Conservation (phyloP, 2,329 filamentous ascomycete species). For the Dichotomopilus funicola region DNA sequence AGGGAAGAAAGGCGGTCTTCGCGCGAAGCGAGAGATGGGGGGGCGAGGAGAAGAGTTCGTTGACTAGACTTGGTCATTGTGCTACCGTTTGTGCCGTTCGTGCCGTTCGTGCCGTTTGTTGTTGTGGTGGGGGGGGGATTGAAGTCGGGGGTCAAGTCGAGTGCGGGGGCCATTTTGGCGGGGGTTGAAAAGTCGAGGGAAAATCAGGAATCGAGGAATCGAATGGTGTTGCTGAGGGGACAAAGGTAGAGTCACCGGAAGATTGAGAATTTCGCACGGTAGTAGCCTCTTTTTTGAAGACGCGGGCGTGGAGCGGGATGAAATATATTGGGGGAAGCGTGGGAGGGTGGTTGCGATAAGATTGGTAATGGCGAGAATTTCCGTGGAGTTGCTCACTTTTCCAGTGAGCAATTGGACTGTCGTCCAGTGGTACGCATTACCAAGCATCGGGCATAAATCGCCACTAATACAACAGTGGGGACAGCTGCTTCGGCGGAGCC, state of each 20-base stretch:
- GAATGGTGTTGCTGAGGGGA: background rate
- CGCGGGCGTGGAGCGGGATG: too few relatives aligned
- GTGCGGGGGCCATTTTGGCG: slow-evolving; percentile 37
- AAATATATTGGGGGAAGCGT: too few relatives aligned
- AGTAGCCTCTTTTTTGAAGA: too few relatives aligned
- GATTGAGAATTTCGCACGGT: too few relatives aligned
- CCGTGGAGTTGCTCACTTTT: slow-evolving; percentile 18
- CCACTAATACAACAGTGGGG: slow-evolving; percentile 11
- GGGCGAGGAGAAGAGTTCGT: slow-evolving; percentile 54
- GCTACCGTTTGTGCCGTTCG: background rate
- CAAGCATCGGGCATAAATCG: slow-evolving; percentile 10
- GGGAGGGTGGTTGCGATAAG: slow-evolving; percentile 7
- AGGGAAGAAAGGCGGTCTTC: slow-evolving; percentile 68
- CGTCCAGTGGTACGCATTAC: slow-evolving; percentile 12
- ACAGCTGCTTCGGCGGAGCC: background rate
- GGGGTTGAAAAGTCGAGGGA: background rate
- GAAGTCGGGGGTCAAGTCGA: slow-evolving; percentile 50
- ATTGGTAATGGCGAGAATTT: slow-evolving; percentile 16
- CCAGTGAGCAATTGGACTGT: slow-evolving; percentile 3
- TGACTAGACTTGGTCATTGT: background rate
- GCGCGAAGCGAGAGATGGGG: slow-evolving; percentile 81
- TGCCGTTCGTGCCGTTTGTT: slow-evolving; percentile 20
- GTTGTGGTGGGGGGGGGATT: slow-evolving; percentile 22
- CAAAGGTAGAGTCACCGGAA: background rate
- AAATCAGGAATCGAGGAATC: background rate